These are phyloP conservation scores for Fallopia convolvulus DNA, from an alignment of 148 eudicot species.

Conservation along the genomic window DNA sequence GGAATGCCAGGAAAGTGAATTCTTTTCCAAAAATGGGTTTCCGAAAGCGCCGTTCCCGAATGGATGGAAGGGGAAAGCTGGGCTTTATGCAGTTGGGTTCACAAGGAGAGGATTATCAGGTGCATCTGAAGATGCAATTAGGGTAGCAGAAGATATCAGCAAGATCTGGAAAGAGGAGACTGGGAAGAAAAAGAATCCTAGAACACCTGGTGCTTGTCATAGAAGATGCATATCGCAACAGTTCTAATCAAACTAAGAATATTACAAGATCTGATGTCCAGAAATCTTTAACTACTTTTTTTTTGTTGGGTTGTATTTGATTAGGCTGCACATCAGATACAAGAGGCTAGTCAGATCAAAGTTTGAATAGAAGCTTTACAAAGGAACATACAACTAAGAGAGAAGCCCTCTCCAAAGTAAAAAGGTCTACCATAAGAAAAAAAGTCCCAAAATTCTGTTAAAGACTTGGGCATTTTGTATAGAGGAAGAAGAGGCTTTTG, in stretches of 20 bases:
- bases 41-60: slow-evolving; percentile 72
- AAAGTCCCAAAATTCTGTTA: slow-evolving; percentile 25
- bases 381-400: slow-evolving; percentile 18
- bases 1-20: slow-evolving; percentile 60
- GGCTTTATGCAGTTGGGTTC: slow-evolving; percentile 82
- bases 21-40: slow-evolving; percentile 57
- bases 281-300: background rate
- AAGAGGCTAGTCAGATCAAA: slow-evolving; percentile 11
- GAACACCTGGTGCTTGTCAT: slow-evolving; percentile 42
- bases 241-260: slow-evolving; percentile 18
- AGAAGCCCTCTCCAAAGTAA: slow-evolving; percentile 68
- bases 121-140: slow-evolving; percentile 72
- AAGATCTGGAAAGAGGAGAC: slow-evolving; percentile 70
- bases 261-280: slow-evolving; percentile 2
- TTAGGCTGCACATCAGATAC: slow-evolving; percentile 10
- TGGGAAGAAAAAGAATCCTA: slow-evolving; percentile 38
- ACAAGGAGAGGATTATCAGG: slow-evolving; percentile 80
- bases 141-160: slow-evolving; percentile 69
- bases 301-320: slow-evolving; percentile 21
- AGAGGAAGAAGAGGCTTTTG: slow-evolving; percentile 87
- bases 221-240: slow-evolving; percentile 61
- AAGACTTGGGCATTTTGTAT: slow-evolving; percentile 42
- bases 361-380: slow-evolving; percentile 16
- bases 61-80: slow-evolving; percentile 83
- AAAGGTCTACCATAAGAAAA: background rate